These are phyloP conservation scores for Limtongia smithiae DNA, from an alignment of 805 yeast species.

Conservation along the genomic window DNA sequence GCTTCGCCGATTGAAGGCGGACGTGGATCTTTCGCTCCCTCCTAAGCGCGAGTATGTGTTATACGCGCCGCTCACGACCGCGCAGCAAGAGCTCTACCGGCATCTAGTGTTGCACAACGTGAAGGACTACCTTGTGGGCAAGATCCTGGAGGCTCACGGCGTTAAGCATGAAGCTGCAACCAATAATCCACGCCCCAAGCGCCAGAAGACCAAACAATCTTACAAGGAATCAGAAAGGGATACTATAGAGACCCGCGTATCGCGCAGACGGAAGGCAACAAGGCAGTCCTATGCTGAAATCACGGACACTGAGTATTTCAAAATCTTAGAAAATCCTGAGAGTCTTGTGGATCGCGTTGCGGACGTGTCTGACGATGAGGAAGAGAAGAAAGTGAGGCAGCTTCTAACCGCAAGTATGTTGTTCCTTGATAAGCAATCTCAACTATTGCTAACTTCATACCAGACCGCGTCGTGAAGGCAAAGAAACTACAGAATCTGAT, in stretches of 20 bases:
- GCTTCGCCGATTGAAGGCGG: slow-evolving; percentile 72
- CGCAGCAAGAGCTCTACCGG: slow-evolving; percentile 63
- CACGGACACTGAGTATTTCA: slow-evolving; percentile 12
- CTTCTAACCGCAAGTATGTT: slow-evolving; percentile 22
- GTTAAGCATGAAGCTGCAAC: neutral
- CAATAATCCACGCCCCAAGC: neutral
- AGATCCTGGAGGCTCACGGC: slow-evolving; percentile 30
- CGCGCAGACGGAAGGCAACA: neutral
- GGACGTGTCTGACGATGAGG: slow-evolving; percentile 7
- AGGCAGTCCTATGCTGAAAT: slow-evolving; percentile 11
- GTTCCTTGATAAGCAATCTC: neutral
- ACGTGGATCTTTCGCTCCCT: slow-evolving; percentile 67
- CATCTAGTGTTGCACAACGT: slow-evolving; percentile 43
- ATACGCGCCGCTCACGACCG: slow-evolving; percentile 60
- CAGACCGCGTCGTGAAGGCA: slow-evolving; percentile 41
- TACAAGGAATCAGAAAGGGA: no score
- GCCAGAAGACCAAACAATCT: slow-evolving; percentile 4
- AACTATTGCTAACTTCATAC: neutral
- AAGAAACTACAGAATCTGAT: slow-evolving; percentile 62
- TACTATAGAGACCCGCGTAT: no score
- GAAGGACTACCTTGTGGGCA: slow-evolving; percentile 34
- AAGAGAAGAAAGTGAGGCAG: slow-evolving; percentile 7
- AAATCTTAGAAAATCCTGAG: slow-evolving; percentile 4
- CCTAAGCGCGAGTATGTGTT: slow-evolving; percentile 86
- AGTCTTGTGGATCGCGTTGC: neutral